Base-by-base conservation (phyloP, 2,329 filamentous ascomycete genomes). In the Aspergillus sojae region DNA sequence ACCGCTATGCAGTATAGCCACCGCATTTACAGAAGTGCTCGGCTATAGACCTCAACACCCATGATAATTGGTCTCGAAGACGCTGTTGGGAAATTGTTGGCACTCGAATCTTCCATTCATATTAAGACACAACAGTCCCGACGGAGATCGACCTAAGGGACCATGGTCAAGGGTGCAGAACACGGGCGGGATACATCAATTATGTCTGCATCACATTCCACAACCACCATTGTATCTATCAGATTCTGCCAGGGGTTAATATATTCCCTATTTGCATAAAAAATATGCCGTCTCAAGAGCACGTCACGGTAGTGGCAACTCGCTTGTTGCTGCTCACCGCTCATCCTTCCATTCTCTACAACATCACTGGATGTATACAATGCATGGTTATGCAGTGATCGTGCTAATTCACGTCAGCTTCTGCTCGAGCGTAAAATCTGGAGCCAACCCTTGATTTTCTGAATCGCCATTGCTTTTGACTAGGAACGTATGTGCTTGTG, bases 191-290 rank as follows among this genome's bases (percentile, higher is more conserved):
- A 52, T 21, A 46, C 58, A 54, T 64, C 48, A n/a, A 45, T 52
- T 54, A 26, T 6, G 26, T 21, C 48, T 39, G 21, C 48, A 54
- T 54, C 46, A 60, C 46, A 60, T 52, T 54, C 36, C 32, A 28
- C 46, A 41, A 21, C 32, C 46, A n/a, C 39, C 34, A n/a, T 41
- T 59, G 45, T 64, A 62, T 58, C 57, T 65, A 41, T 63, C 57
- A 58, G 45, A 58, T 57, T 54, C 61, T 57, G 58, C 28, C 28
- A 60, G 28, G 30, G 48, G 58, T 28, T 28, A 26, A 54, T 43
- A n/a, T 43, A 30, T 32, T n/a, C 46, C 39, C 50, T 57, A 62
- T 26, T 50, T 55, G 48, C 55, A 34, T 48, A 41, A 12, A 52
- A 56, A 41, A 54, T 32, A 57, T 63, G 36, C 30, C 39, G 54